Evolutionary conservation across 495 filamentous ascomycete species (phyloP).

Genomic region (Xylaria sp.): DNA sequence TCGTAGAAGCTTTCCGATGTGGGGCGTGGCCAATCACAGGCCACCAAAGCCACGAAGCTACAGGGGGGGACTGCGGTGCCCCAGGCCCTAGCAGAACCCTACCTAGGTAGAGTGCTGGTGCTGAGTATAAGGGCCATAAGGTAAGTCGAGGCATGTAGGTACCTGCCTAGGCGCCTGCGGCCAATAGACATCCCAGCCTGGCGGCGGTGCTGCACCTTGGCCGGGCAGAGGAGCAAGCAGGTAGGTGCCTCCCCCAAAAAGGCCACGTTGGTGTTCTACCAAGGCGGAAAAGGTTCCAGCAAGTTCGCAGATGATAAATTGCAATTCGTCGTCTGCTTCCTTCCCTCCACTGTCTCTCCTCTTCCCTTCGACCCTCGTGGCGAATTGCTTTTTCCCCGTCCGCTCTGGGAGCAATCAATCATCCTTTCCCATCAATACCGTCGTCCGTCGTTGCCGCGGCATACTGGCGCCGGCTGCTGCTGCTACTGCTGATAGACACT

Average conservation of each 20-base stretch:
- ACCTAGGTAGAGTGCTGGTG: too few species aligned
- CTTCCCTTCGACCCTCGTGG: constrained; percentile 20
- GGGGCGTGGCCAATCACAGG: constrained; percentile 2
- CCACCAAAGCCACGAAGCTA: not conserved
- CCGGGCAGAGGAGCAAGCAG: not conserved
- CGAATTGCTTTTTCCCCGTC: constrained; percentile 24
- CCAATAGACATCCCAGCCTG: constrained; percentile 7
- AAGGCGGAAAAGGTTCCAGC: constrained; percentile 17
- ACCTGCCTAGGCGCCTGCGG: not conserved
- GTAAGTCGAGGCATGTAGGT: not conserved
- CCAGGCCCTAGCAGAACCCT: too few species aligned
- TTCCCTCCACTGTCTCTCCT: constrained; percentile 24
- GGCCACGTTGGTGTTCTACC: constrained; percentile 30
- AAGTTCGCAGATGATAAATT: constrained; percentile 30
- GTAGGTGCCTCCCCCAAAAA: constrained; percentile 25
- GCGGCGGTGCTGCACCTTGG: not conserved
- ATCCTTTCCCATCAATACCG: constrained; percentile 21
- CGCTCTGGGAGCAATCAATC: constrained; percentile 25
- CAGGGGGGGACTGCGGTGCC: too few species aligned
- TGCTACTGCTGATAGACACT: not conserved
- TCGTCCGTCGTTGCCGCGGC: constrained; percentile 2
- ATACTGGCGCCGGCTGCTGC: not conserved
- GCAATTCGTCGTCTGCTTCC: constrained; percentile 21
- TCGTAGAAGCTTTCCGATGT: constrained; percentile 10
- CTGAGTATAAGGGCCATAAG: too few species aligned